phyloP scores from a whole-genome alignment of 306 rosid species.

The Hylodesmum podocarpum region DNA sequence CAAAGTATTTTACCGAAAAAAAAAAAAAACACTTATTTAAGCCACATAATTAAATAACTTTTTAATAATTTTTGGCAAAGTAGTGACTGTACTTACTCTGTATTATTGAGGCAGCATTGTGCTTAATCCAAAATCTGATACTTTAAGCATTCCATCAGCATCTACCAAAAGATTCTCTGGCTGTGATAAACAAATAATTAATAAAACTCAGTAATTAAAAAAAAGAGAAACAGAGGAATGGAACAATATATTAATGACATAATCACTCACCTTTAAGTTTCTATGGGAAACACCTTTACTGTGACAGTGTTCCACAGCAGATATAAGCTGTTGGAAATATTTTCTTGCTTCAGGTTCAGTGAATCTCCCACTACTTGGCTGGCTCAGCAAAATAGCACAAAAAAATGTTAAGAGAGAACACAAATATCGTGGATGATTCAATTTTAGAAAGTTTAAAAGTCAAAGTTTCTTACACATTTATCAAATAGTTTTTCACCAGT shows the following conservation, averaged over 20 bases:
- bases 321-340: slow-evolving; percentile 78
- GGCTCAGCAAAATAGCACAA: not conserved
- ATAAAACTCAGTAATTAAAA: too few relatives aligned
- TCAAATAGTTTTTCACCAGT: slow-evolving; percentile 72
- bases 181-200: slow-evolving; percentile 36
- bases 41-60: too few relatives aligned
- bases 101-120: slow-evolving; percentile 69
- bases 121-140: slow-evolving; percentile 80
- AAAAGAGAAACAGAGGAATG: too few relatives aligned
- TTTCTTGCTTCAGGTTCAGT: slow-evolving; percentile 70
- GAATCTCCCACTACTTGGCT: not conserved
- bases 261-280: slow-evolving; percentile 60
- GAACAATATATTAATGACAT: too few relatives aligned
- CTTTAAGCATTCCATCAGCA: slow-evolving; percentile 59
- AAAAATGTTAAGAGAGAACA: not conserved
- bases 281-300: slow-evolving; percentile 73
- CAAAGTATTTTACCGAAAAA: too few relatives aligned
- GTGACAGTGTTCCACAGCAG: slow-evolving; percentile 76
- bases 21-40: too few relatives aligned
- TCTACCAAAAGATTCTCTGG: slow-evolving; percentile 75
- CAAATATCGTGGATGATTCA: not conserved
- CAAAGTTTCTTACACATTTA: slow-evolving; percentile 60
- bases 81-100: too few relatives aligned
- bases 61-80: not conserved
- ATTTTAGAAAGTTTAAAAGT: not conserved